Base-by-base conservation (phyloP, 1,284 basidiomycete species). In the Naganishia cerealis region DNA sequence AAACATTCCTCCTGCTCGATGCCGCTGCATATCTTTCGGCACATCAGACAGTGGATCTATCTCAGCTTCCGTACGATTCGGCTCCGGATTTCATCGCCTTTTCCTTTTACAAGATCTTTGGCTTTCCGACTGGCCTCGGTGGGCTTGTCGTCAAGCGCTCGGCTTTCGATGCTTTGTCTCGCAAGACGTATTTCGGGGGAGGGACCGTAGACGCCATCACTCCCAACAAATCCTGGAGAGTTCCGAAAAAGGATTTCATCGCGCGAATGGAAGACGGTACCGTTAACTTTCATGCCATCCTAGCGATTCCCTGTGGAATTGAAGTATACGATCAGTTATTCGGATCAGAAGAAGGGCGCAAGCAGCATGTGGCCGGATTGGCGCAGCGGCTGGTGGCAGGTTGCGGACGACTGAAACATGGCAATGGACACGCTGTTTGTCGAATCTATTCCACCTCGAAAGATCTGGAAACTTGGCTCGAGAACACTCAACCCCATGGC, bases 71-170 rank as follows among this genome's bases (percentile, higher is more conserved):
- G 24, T 89, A 91, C 74, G 89, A 87, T 7, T 90, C 90, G 7
- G 90, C 90, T 1, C 83, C 92, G 24, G 90, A 87, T 0, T 86
- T 90, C 5, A 87, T 92, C 84, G 89, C 87, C 0, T 77, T 92
- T 65, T 90, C 88, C 50, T 90, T 92, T 73, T 93, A 93, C 82
- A 93, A 93, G 74, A 91, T 92, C 87, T 90, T 91, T 70, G 90
- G 90, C 38, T 92, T 87, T 73, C 91, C 91, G 9, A 93, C 91
- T 0, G 91, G 90, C 1, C 85, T 92, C 53, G 90, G 91, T 39
- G 89, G 89, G 21, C 82, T 93, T 1, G 79, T 93, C 21, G 87
- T 89, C 53, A 89, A 87, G 43, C 67, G 67, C 15, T 57, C 56
- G 38, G 36, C 57, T 5, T 38, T 46, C 0, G 46, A 52, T 9